Base-by-base conservation (phyloP, 805 yeast species). In the Wickerhamia fluorescens region DNA sequence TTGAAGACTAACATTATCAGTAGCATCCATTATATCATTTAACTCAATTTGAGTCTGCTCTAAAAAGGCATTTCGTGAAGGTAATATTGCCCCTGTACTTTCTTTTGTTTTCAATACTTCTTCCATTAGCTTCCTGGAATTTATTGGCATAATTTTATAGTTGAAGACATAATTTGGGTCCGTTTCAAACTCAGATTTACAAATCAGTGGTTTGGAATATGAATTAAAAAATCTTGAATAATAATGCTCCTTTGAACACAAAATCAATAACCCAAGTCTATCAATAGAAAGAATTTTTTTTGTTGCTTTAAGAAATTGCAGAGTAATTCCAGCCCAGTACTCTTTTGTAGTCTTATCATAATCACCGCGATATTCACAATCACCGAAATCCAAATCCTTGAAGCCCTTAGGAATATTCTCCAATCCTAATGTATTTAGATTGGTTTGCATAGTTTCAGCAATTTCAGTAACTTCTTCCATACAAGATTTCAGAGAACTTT, bases 101-200 rank as follows among this genome's bases (percentile, higher is more conserved):
- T 29, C 15, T 20, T 34, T 6, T 8, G 41, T 33, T 8, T 20
- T 23, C 12, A 16, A 14, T 1, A 27, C 17, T 14, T 20, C 16
- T 5, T 27, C 17, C 6, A 16, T 17, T 18, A 23, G 35, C n/a
- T 18, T 19, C 14, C 27, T 29, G 16, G 16, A 31, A 12, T 18
- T 29, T 22, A 33, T 29, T 14, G 29, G 30, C 11, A 22, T 23
- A 9, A 20, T 19, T 31, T 30, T 38, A 42, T 66, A 74, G 0
- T 58, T 45, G 42, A 73, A 71, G n/a, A 56, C 60, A 44, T 66
- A 76, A 40, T 51, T 50, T 6, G 40, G 41, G 33, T 75, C 81
- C 3, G 34, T 40, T 23, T 2, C 12, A 10, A 14, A 18, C 10
- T 18, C 10, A 8, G 7, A 7, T 8, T 7, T 7, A 18, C 7